These are phyloP conservation scores for Forsythia viridissima DNA, from an alignment of 257 asterid species.

Conservation along the genomic window DNA sequence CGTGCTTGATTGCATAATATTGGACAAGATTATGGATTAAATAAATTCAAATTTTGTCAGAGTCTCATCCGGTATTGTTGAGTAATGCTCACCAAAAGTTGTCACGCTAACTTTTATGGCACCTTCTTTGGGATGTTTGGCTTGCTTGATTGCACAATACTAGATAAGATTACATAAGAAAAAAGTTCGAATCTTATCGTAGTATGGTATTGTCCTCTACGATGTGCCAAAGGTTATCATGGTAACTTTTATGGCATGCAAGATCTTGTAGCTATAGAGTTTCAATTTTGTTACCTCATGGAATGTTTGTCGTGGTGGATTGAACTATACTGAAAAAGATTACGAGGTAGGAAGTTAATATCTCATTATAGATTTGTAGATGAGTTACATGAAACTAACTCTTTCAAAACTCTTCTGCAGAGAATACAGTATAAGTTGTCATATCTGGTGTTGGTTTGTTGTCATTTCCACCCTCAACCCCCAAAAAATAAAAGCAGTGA, in stretches of 20 bases:
- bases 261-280: neutral
- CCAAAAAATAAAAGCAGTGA: neutral
- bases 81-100: neutral
- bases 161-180: neutral
- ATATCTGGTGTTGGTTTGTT: neutral
- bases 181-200: neutral
- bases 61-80: no score
- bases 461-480: neutral
- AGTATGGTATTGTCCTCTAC: no score
- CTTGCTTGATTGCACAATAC: no score
- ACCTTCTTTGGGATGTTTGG: no score
- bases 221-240: no score
- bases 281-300: no score
- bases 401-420: neutral
- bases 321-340: neutral
- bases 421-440: neutral
- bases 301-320: neutral
- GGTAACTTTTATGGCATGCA: neutral
- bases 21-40: neutral
- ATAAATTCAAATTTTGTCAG: neutral
- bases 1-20: neutral
- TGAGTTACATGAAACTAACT: neutral
- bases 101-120: neutral
- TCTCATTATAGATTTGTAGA: neutral
- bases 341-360: neutral